Base-by-base conservation (phyloP, 2,329 filamentous ascomycete genomes). In the Bipolaris victoriae region DNA sequence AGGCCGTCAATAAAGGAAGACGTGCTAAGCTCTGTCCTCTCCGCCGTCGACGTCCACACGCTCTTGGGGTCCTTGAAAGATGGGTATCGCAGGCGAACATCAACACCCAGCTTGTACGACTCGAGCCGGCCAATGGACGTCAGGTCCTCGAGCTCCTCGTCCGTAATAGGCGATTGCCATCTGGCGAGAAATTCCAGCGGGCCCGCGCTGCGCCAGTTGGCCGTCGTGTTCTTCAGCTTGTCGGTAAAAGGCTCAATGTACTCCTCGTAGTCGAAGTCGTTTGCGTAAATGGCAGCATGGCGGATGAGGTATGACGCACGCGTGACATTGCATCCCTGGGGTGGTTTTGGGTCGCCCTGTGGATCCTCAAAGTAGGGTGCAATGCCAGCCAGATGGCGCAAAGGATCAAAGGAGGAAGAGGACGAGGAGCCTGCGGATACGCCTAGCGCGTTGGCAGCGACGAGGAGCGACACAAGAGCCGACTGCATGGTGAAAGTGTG, bases 11-110 rank as follows among this genome's bases (percentile, higher is more conserved):
- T 84, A 15, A 89, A 81, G 0, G 83, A 81, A 64, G 84, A 76
- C 0, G 86, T 85, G 7, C 83, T 86, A 70, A 85, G 81, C 41
- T 80, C 77, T 0, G 86, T 88, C 16, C 87, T 77, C 71, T 88
- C 86, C 0, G 87, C 86, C 0, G 85, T 87, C 6, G 84, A 86
- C 1, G 86, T 81, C 86, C 86, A 89, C 1, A 88, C 78, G 47
- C 81, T 81, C 57, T 78, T 77, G 0, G 86, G 86, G 5, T 81
- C 68, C 54, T 75, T 79, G 36, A 89, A 74, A 40, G 77, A 73
- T 0, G 83, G 82, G 65, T 89, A 89, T 47, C 85, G 79, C 65
- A 87, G 83, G 15, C 81, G 81, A 16, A 89, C 73, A 53, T 85
- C 80, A 4, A 84, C 81, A 16, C 86, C 87, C 10, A 89, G 77